Percentiles rank a stretch among this genome's conserved stretches.
phyloP scores from a whole-genome alignment of 371 early-diverging fungal species.

The Coemansia sp. region DNA sequence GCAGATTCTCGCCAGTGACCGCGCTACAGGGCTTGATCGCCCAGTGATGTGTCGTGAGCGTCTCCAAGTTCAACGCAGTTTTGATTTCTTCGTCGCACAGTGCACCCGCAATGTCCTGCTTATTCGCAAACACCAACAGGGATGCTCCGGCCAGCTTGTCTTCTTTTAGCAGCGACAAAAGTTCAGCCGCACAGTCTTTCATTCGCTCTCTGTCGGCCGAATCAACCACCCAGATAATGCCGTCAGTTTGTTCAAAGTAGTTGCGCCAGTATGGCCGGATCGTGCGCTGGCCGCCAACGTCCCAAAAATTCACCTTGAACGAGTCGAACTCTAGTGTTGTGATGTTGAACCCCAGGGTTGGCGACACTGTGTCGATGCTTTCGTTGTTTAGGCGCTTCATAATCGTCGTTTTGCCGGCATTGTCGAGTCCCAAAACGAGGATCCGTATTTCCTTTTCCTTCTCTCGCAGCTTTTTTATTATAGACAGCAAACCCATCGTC shows the following conservation, averaged over 20 bases:
- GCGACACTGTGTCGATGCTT: constrained; percentile 89
- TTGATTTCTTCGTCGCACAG: constrained; percentile 70
- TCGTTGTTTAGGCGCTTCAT: constrained; percentile 92
- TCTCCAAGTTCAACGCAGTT: constrained; percentile 68
- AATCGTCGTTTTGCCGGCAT: constrained; percentile 99
- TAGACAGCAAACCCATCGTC: constrained; percentile 82
- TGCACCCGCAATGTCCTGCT: constrained; percentile 91
- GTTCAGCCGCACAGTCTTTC: constrained; percentile 76
- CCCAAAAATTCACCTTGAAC: constrained; percentile 88
- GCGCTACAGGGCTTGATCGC: constrained; percentile 87
- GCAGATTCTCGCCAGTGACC: constrained; percentile 80
- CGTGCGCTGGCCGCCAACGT: constrained; percentile 98
- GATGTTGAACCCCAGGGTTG: constrained; percentile 96
- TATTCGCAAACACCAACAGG: constrained; percentile 91
- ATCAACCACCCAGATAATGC: constrained; percentile 98
- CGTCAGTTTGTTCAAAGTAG: constrained; percentile 99
- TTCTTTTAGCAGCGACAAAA: constrained; percentile 76
- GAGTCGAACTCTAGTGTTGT: constrained; percentile 71
- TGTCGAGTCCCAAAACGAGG: constrained; percentile 96
- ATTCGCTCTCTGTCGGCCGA: constrained; percentile 83
- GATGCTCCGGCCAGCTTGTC: constrained; percentile 93
- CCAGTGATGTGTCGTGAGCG: constrained; percentile 89
- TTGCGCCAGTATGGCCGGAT: constrained; percentile 99
- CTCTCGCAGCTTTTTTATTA: constrained; percentile 79
- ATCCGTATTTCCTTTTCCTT: constrained; percentile 89